These are phyloP conservation scores for Aureobasidium sp. DNA, from an alignment of 2,329 filamentous ascomycete genomes.

Conservation along the genomic window DNA sequence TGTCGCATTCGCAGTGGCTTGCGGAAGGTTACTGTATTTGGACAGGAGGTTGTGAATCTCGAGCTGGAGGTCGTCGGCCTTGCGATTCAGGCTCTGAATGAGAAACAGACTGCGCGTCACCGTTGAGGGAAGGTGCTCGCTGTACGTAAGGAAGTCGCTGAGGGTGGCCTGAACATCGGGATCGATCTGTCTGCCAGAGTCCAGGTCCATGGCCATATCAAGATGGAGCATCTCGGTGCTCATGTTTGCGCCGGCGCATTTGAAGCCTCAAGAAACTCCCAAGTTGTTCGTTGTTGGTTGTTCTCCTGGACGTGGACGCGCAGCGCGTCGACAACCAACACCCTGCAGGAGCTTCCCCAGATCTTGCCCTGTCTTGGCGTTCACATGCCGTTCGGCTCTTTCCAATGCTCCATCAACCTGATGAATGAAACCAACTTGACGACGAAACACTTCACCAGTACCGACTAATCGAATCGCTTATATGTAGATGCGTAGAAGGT, in stretches of 20 bases:
- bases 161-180: conserved; percentile 60
- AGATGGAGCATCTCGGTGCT: conserved; percentile 16
- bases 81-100: conserved; percentile 47
- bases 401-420: not conserved
- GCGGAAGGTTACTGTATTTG: conserved; percentile 45
- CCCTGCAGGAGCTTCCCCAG: not conserved
- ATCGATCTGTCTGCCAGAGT: conserved; percentile 32
- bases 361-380: not conserved
- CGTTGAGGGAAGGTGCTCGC: conserved; percentile 61
- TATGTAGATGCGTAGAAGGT: not conserved
- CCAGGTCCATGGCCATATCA: conserved; percentile 18
- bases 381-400: conserved; percentile 4
- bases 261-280: not conserved
- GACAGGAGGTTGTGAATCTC: conserved; percentile 43
- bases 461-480: not conserved
- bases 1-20: conserved; percentile 39
- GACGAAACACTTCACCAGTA: not conserved
- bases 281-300: not conserved
- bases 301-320: not conserved
- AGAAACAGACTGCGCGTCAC: conserved; percentile 56
- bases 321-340: not conserved
- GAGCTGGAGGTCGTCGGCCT: conserved; percentile 37
- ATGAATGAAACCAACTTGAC: not conserved
- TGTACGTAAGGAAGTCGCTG: conserved; percentile 62
- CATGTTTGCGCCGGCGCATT: conserved; percentile 15